Evolutionary conservation across 306 rosid genomes (phyloP).

Genomic region (Cyclanthera cordifolia): DNA sequence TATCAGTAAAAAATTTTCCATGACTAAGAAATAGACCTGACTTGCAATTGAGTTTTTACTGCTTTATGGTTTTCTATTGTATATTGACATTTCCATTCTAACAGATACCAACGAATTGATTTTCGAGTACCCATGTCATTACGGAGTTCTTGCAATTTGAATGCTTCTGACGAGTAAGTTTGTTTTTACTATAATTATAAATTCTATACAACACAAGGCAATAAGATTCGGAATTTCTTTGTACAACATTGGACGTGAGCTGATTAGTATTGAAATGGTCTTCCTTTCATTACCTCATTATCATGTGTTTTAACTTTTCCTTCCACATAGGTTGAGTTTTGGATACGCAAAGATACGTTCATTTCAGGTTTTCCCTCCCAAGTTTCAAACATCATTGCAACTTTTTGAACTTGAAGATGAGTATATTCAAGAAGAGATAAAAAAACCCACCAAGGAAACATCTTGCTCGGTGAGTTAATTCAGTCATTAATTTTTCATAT

Average conservation of each 20-base stretch:
- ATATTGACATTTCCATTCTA: slow-evolving; percentile 13
- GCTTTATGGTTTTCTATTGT: neutral
- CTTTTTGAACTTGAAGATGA: slow-evolving; percentile 81
- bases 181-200: neutral
- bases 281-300: slow-evolving; percentile 13
- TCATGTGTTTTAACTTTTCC: slow-evolving; percentile 13
- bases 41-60: neutral
- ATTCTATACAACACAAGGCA: neutral
- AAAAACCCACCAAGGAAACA: slow-evolving; percentile 45
- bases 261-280: neutral
- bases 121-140: slow-evolving; percentile 66
- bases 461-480: slow-evolving; percentile 54
- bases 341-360: slow-evolving; percentile 69
- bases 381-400: slow-evolving; percentile 81
- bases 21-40: neutral
- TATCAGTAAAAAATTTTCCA: too few relatives aligned
- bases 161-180: slow-evolving; percentile 47
- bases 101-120: slow-evolving; percentile 79
- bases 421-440: slow-evolving; percentile 70
- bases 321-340: slow-evolving; percentile 37
- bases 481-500: neutral
- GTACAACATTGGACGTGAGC: neutral
- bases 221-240: neutral
- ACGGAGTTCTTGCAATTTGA: slow-evolving; percentile 56
- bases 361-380: slow-evolving; percentile 72